Conservation (phyloP, 2,329 filamentous ascomycete species). For the Diaporthe sp. region DNA sequence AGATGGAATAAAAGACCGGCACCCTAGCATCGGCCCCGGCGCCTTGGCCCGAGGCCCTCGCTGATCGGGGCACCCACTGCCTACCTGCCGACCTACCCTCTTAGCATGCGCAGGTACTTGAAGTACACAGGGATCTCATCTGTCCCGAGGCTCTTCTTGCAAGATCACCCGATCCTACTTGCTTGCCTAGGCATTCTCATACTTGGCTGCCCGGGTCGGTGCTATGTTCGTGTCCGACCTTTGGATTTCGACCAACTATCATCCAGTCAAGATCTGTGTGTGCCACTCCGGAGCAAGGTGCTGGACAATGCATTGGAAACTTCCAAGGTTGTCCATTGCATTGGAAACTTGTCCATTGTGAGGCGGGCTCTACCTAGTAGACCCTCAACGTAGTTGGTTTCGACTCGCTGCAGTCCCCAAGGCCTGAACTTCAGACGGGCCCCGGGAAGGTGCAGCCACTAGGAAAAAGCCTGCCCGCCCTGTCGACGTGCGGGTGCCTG, state of each 20-base stretch:
- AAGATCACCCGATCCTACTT: not conserved
- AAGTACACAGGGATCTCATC: not conserved
- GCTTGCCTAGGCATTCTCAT: not conserved
- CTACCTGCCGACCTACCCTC: not conserved
- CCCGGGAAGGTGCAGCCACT: constrained; percentile 15
- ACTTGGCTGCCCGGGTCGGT: not conserved
- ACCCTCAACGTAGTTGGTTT: not conserved
- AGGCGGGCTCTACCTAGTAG: constrained; percentile 8
- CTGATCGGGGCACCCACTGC: not conserved
- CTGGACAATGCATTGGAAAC: not conserved
- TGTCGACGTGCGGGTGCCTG: constrained; percentile 19
- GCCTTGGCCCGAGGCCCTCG: constrained; percentile 26
- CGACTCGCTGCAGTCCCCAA: not conserved
- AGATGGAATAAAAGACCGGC: constrained; percentile 11
- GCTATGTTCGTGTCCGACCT: not conserved
- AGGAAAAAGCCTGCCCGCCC: constrained; percentile 13
- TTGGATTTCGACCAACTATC: not conserved
- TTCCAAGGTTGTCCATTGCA: not conserved
- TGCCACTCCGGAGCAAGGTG: no score
- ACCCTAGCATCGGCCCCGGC: constrained; percentile 29
- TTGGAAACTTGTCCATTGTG: not conserved
- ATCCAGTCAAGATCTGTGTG: no score
- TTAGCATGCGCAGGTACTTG: not conserved
- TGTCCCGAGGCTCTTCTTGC: constrained; percentile 14
- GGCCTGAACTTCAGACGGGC: not conserved